Conservation (phyloP, 441 rosid species). For the Erodium chrysanthum region DNA sequence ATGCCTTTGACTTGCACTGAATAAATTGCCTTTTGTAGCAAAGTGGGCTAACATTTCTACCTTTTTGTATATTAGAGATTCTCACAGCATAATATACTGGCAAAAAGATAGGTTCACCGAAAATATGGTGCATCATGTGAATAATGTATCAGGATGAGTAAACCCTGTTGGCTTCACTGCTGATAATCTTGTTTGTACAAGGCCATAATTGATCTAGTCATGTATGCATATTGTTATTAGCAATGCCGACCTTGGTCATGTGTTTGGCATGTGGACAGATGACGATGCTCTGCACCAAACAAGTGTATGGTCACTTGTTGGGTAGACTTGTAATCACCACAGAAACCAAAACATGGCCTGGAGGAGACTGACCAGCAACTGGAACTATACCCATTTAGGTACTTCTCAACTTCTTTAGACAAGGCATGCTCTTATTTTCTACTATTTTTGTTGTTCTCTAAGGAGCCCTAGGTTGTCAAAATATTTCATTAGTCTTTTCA, state of each 20-base stretch:
- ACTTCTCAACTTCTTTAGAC: conserved; percentile 3
- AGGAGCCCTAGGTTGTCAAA: background rate
- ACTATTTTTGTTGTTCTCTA: conserved; percentile 4
- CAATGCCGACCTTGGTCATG: background rate
- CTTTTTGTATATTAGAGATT: conserved; percentile 2
- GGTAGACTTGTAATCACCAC: background rate
- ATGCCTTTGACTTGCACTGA: conserved; percentile 7
- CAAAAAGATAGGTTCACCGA: background rate
- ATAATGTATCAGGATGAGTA: background rate
- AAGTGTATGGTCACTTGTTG: background rate
- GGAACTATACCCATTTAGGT: background rate
- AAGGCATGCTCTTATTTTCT: conserved; percentile 1
- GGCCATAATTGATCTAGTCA: background rate
- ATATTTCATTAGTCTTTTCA: conserved; percentile 1
- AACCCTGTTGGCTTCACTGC: background rate
- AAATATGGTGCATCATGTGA: conserved; percentile 1
- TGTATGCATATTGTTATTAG: background rate
- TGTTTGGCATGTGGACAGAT: background rate
- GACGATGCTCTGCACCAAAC: background rate
- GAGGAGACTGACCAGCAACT: conserved; percentile 2
- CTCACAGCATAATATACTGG: background rate
- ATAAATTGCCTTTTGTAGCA: conserved; percentile 7
- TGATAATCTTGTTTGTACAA: background rate
- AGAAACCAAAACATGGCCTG: background rate
- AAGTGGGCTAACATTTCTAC: background rate